Conservation (phyloP, 176 grass and related monocot species). For the Carex myosuroides region DNA sequence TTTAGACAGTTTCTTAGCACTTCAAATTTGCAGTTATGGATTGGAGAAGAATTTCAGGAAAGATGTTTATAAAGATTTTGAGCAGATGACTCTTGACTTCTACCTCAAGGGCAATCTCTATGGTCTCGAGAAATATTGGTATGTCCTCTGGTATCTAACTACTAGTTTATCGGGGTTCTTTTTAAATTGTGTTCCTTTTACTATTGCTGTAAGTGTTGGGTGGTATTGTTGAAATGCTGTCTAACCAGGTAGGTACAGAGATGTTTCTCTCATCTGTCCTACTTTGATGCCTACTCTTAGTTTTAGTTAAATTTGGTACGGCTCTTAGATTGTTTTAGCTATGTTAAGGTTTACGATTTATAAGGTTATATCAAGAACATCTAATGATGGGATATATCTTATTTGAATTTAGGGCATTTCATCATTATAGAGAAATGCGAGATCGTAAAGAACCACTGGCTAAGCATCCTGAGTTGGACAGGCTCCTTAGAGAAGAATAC, state of each 20-base stretch:
- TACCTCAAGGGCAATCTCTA: slow-evolving; percentile 84
- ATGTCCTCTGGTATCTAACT: slow-evolving; percentile 14
- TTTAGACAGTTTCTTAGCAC: neutral
- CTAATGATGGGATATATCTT: neutral
- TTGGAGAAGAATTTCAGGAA: slow-evolving; percentile 87
- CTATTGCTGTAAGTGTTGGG: neutral
- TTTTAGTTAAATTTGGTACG: neutral
- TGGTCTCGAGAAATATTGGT: slow-evolving; percentile 99
- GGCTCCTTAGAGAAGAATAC: slow-evolving; percentile 64
- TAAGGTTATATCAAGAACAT: neutral
- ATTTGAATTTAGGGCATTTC: slow-evolving; percentile 68
- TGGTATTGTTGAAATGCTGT: slow-evolving; percentile 10
- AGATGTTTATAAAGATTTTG: slow-evolving; percentile 90
- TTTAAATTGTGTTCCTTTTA: neutral
- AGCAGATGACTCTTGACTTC: slow-evolving; percentile 66
- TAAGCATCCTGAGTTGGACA: slow-evolving; percentile 67
- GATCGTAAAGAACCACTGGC: slow-evolving; percentile 30
- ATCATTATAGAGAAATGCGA: slow-evolving; percentile 57
- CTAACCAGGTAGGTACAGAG: neutral
- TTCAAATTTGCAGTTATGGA: slow-evolving; percentile 71
- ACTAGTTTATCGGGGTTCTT: slow-evolving; percentile 11
- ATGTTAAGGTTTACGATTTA: neutral
- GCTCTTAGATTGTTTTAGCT: neutral
- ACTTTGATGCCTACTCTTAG: neutral
- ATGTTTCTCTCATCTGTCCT: neutral